These are phyloP conservation scores for Clonostachys rhizophaga DNA, from an alignment of 2,329 filamentous ascomycete genomes.

Conservation along the genomic window DNA sequence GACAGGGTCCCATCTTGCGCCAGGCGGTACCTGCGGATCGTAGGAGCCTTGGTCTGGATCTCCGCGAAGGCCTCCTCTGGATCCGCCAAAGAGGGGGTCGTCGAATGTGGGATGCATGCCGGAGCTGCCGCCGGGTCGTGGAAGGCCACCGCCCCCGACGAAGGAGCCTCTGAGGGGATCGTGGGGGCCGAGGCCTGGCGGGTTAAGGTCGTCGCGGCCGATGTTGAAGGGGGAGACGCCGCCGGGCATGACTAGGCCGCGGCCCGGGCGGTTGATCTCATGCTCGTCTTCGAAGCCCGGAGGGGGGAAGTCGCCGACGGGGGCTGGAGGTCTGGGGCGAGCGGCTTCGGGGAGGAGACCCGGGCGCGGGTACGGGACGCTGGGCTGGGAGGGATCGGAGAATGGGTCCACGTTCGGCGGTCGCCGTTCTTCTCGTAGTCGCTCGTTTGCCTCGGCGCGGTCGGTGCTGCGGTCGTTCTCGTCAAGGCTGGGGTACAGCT, in stretches of 20 bases:
- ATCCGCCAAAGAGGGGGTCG: slow-evolving; percentile 75
- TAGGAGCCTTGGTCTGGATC: slow-evolving; percentile 22
- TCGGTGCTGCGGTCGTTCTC: slow-evolving; percentile 75
- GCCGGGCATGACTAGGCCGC: slow-evolving; percentile 22
- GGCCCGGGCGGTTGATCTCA: slow-evolving; percentile 54
- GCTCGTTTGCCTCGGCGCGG: slow-evolving; percentile 34
- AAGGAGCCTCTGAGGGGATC: slow-evolving; percentile 73
- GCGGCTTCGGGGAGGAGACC: slow-evolving; percentile 54
- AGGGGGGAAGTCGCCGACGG: slow-evolving; percentile 71
- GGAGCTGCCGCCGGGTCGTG: slow-evolving; percentile 55
- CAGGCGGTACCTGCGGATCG: slow-evolving; percentile 75
- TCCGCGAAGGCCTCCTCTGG: slow-evolving; percentile 33
- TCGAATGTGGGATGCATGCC: slow-evolving; percentile 98
- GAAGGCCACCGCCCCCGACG: slow-evolving; percentile 55
- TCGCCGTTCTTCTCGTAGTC: slow-evolving; percentile 30
- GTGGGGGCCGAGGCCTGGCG: slow-evolving; percentile 77
- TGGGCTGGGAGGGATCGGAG: slow-evolving; percentile 47
- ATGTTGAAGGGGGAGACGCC: slow-evolving; percentile 56
- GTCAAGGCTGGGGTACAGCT: slow-evolving; percentile 70
- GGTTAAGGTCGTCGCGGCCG: slow-evolving; percentile 84
- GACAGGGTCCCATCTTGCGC: slow-evolving; percentile 86
- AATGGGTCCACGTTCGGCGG: slow-evolving; percentile 15
- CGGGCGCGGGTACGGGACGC: slow-evolving; percentile 60
- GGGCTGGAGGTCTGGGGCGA: slow-evolving; percentile 47
- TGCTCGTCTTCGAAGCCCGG: slow-evolving; percentile 93